phyloP scores from a whole-genome alignment of 305 asterid genomes.

The Stenogyne calaminthoides region DNA sequence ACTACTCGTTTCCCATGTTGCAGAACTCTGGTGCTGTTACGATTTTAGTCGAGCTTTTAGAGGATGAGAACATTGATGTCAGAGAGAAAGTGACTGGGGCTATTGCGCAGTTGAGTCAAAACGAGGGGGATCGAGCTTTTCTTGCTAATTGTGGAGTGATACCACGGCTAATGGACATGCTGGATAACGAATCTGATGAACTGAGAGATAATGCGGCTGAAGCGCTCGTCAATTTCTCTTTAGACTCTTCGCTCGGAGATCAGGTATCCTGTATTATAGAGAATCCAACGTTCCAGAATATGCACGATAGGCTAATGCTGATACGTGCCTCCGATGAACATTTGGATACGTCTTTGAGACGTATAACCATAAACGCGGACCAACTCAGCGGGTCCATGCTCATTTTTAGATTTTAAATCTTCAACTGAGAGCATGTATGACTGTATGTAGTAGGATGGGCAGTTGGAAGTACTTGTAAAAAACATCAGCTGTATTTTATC shows the following conservation, averaged over 20 bases:
- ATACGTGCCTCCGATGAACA: constrained; percentile 38
- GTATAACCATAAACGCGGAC: constrained; percentile 28
- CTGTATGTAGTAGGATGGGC: neutral
- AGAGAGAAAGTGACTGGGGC: constrained; percentile 58
- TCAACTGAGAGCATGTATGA: neutral
- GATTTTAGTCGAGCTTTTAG: constrained; percentile 46
- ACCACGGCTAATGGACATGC: constrained; percentile 38
- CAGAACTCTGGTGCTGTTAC: constrained; percentile 48
- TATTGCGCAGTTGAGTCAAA: constrained; percentile 51
- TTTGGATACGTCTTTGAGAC: constrained; percentile 36
- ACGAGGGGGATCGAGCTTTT: constrained; percentile 33
- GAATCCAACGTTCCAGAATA: constrained; percentile 44
- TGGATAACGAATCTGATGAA: constrained; percentile 47
- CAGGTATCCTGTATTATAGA: constrained; percentile 34
- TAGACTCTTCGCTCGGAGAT: constrained; percentile 45
- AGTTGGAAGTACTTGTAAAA: neutral
- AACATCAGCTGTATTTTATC: neutral
- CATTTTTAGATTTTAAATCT: constrained; percentile 3
- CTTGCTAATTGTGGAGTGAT: constrained; percentile 60
- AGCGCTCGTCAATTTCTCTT: constrained; percentile 52
- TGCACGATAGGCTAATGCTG: constrained; percentile 42
- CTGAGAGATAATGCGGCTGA: constrained; percentile 56
- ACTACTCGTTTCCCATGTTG: constrained; percentile 37
- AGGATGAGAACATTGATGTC: constrained; percentile 34
- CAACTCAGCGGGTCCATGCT: constrained; percentile 32